Base-by-base conservation (phyloP, 1,139 yeast species). In the Taphrina sp. region DNA sequence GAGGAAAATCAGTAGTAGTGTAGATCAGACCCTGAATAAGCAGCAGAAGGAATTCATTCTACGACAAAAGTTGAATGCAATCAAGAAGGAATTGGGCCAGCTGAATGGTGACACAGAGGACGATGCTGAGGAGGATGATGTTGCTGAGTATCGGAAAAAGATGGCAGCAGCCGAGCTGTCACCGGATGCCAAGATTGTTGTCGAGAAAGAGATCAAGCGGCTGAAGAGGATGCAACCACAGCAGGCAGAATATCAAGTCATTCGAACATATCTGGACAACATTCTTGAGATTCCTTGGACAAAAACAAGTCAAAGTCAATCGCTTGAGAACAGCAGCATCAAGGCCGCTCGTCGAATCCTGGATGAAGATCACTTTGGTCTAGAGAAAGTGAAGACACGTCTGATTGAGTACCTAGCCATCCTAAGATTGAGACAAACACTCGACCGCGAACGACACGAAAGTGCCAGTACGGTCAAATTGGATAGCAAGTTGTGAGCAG, bases 281-380 rank as follows among this genome's bases (percentile, higher is more conserved):
- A 77, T 85, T 7, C 73, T 81, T 64, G 87, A 83, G 61, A 70
- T 85, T 42, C 94, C 76, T 10, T 74, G 76, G 76, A 65, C 66
- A 24, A 62, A 61, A 56, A 62, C 63, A 52, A 61, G 68, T 20
- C 58, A 59, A 33, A 72, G 67, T 56, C 60, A 64, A 51, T 63
- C 56, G 23, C 33, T 71, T 23, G 68, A 67, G 37, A 60, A 64
- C 5, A 62, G 81, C 52, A 80, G 85, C 62, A 69, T 86, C 22
- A 67, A 64, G 0, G 69, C 68, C 10, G 95, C 95, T 0, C 76
- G 76, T 58, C 67, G 70, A 17, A 81, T 80, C 61, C 73, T 89
- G 36, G 88, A 88, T 66, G 75, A 74, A 24, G 96, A 88, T 63
- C 96, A 89, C 69, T 86, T 81, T 67, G 96, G 96, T 0, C 75